Base-by-base conservation (phyloP, 2,329 filamentous ascomycete species). In the Hymenoscyphus albidus region DNA sequence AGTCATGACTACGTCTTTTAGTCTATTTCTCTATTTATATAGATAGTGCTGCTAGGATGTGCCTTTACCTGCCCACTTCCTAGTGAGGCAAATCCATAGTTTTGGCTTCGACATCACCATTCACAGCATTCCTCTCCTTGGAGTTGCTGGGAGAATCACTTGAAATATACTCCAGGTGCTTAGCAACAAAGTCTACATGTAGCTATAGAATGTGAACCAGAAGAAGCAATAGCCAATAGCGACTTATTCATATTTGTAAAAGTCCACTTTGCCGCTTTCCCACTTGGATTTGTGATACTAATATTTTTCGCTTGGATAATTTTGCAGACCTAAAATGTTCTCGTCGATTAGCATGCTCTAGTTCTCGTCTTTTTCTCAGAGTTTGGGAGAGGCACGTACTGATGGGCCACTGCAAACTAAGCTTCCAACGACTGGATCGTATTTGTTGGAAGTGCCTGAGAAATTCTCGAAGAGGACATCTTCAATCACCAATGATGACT, bases 401-500 rank as follows among this genome's bases (percentile, higher is more conserved):
- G 73, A 74, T 5, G 78, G 76, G 62, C 76, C 80, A 60, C 79
- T 81, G 65, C 80, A 82, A 5, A 81, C 77, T 38, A 81, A 72
- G 4, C 74, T 81, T 9, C 78, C 80, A 22, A 81, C 77, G 27
- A 76, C 69, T 1, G 79, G 79, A 51, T 80, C 76, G 55, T 77
- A 65, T 58, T 76, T 77, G 9, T 73, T 75, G 2, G 83, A 84
- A 0, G 78, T 81, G 1, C 85, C 84, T 38, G 73, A 73, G 70
- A 88, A 81, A 67, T 86, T 81, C 61, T 78, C 80, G 71, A 87
- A 82, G 4, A 77, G 75, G 54, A 87, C 75, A 65, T 85, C 80
- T 35, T 78, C 79, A 64, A 86, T 86, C 1, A 80, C 82, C 67
- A 86, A 69, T 12, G 55, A 38, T 14, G 55, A 58, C 55, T 58